phyloP scores from a whole-genome alignment of 768 basidiomycete species.

The Crucibulum laeve region DNA sequence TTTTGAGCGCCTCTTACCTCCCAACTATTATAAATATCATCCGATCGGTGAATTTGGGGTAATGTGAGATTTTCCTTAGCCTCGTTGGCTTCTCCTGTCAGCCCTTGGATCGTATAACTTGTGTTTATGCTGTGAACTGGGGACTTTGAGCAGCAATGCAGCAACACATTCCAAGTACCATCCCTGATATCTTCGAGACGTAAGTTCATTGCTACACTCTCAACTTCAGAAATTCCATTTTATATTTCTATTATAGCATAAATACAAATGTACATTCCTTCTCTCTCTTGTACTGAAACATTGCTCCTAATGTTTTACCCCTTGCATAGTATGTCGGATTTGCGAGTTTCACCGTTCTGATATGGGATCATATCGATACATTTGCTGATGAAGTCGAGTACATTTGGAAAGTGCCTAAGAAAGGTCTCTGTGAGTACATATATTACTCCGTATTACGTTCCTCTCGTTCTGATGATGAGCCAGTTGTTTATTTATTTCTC shows the following conservation, averaged over 20 bases:
- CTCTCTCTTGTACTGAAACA: not conserved
- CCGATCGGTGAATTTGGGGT: too few relatives aligned
- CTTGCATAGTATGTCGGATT: constrained; percentile 35
- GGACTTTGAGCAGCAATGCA: too few relatives aligned
- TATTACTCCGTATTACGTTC: too few relatives aligned
- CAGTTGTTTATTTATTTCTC: constrained; percentile 28
- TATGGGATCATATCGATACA: constrained; percentile 42
- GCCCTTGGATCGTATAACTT: too few relatives aligned
- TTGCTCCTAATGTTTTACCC: not conserved
- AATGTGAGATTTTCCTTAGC: too few relatives aligned
- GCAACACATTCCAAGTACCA: not conserved
- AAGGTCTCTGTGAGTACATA: constrained; percentile 26
- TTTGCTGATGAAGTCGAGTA: constrained; percentile 35
- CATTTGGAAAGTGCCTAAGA: constrained; percentile 36
- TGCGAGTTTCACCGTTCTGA: constrained; percentile 32
- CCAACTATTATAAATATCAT: too few relatives aligned
- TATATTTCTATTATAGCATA: not conserved
- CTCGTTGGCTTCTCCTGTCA: too few relatives aligned
- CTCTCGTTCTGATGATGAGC: too few relatives aligned
- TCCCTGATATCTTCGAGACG: not conserved
- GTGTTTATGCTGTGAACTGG: too few relatives aligned
- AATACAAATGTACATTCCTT: not conserved
- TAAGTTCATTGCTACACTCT: not conserved
- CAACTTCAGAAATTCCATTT: not conserved
- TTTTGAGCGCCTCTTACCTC: too few relatives aligned